These are phyloP conservation scores for Colletotrichum tanaceti DNA, from an alignment of 2,329 filamentous ascomycete genomes.

Conservation along the genomic window DNA sequence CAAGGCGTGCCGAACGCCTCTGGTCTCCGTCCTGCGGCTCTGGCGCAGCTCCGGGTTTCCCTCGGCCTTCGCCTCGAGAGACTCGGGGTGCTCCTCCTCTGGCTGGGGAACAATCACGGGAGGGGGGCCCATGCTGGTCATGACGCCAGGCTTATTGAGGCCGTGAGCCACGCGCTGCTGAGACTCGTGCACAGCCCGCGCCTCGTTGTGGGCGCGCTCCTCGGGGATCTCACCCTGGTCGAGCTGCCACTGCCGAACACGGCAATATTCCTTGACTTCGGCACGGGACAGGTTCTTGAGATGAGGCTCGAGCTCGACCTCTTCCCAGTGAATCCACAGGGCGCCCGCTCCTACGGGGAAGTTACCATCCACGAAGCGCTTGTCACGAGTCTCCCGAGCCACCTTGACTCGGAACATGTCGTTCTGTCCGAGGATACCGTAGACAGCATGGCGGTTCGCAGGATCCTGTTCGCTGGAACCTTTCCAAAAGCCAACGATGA, in stretches of 20 bases:
- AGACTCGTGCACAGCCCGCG: conserved; percentile 63
- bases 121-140: conserved; percentile 19
- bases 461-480: conserved; percentile 61
- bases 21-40: conserved; percentile 54
- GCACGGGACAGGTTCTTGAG: conserved; percentile 61
- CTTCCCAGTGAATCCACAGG: conserved; percentile 72
- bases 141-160: conserved; percentile 42
- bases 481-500: conserved; percentile 70
- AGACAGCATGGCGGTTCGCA: conserved; percentile 70
- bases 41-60: conserved; percentile 55
- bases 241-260: conserved; percentile 69
- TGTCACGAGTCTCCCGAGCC: conserved; percentile 69
- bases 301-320: conserved; percentile 69
- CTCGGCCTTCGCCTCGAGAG: conserved; percentile 36
- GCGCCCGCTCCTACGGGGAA: conserved; percentile 70
- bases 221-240: conserved; percentile 63
- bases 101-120: conserved; percentile 37
- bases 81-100: conserved; percentile 39
- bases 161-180: conserved; percentile 56
- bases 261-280: conserved; percentile 73
- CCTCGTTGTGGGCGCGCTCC: conserved; percentile 63
- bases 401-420: conserved; percentile 75
- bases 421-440: conserved; percentile 70
- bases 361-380: conserved; percentile 67
- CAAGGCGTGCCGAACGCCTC: conserved; percentile 48